Evolutionary conservation across 345 rosid species (phyloP), one percentile per base, ranked within the genome.

Genomic region (Eucalyptus curtisii): DNA sequence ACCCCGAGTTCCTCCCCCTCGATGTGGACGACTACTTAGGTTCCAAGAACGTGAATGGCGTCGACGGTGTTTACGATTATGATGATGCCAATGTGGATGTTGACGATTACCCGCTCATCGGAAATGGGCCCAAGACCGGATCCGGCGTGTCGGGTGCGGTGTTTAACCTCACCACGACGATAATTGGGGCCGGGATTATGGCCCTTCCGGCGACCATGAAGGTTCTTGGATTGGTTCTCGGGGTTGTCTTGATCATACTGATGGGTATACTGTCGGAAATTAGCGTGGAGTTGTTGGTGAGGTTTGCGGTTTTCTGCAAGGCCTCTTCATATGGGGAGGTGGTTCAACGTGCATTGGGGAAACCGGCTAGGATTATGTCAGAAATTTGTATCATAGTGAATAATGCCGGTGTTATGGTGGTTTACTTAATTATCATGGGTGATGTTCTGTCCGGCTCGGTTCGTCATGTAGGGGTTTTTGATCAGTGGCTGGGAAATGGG

Each of bases 101-200:
- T 61, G 92, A 92, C 86, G 91, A 92, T 53, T 92, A 89, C 19
- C 88, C 95, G 8, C 92, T 91, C 49, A 89, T 89, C 50, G 59
- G 42, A 45, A 91, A 86, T 15, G 91, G 52, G 22, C 53, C 79
- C 13, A 92, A 91, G 90, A 50, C 93, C 13, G 96, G 95, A 81
- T 95, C 99, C 88, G 96, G 95, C 13, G 53, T 95, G 71, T 89
- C 91, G 57, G 99, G 99, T 17, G 99, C 99, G 5, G 99, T 98
- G 88, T 98, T 97, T 71, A 98, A 98, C 84, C 97, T 98, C 85
- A 92, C 99, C 81, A 98, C 99, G 9, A 87, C 99, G 0, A 91
- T 98, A 89, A 95, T 98, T 88, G 99, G 99, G 25, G 99, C 99
- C 30, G 99, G 99, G 86, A 97, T 98, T 87, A 98, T 98, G 99